Evolutionary conservation across 2,329 filamentous ascomycete genomes (phyloP), one percentile per base, ranked within the genome.

Genomic region (Pyrenochaeta sp.): DNA sequence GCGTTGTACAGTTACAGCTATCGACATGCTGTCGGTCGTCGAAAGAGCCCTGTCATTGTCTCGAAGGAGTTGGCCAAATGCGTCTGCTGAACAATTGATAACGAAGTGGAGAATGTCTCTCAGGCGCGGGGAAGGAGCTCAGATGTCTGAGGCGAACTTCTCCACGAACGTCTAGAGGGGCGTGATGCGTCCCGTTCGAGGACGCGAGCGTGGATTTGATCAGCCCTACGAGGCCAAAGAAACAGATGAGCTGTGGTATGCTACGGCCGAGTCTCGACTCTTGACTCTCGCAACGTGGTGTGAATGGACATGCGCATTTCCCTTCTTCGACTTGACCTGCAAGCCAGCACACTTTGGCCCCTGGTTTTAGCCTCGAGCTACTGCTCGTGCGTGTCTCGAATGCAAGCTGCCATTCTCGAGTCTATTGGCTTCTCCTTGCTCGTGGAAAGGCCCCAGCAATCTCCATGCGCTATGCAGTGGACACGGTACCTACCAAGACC

Each of bases 71-170:
- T 32, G 29, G 31, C 26, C 29, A 19, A 20, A 37, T 11, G 14
- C 13, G 20, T 18, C 14, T 38, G 28, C 30, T 35, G 21, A 37
- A 41, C 21, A 35, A 27, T 17, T 35, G n/a, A 34, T 21, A 35
- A 13, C 8, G 13, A 37, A 41, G 42, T 39, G 26, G 50, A 35
- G 41, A 27, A 20, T 35, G 26, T 42, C 34, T 32, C 32, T 35
- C 18, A 39, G 20, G 21, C 20, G 35, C 31, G 41, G 45, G 34
- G 37, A 37, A 29, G 21, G 39, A 20, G 42, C 24, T 41, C 19
- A 19, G 18, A 38, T 50, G 48, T 52, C 49, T 43, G 41, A 40
- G 41, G 51, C 42, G 37, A 47, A 21, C 15, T 31, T 40, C 19
- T 37, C 23, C 29, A 39, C 18, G 15, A 18, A 21, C 23, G 15